Conservation (phyloP, 805 yeast genomes). For the Myxozyma kluyveri region DNA sequence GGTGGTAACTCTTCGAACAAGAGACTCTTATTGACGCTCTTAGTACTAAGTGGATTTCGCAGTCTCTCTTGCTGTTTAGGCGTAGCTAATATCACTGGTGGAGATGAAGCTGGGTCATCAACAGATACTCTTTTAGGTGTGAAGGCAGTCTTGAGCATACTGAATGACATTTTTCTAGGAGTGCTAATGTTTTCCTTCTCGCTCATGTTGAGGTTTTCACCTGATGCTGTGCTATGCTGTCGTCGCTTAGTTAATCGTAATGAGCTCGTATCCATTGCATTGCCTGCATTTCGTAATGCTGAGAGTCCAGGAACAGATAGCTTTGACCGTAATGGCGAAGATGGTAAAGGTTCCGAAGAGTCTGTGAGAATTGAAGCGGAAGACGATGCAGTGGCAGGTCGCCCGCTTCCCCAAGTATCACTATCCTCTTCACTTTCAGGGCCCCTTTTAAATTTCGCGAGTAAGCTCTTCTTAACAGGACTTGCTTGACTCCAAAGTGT, state of each 20-base stretch:
- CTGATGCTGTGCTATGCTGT: too few species aligned
- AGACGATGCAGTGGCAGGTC: too few species aligned
- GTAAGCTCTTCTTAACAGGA: conserved; percentile 15
- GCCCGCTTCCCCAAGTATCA: too few species aligned
- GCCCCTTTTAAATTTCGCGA: background rate
- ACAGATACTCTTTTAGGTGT: background rate
- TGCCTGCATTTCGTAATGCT: background rate
- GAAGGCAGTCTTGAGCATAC: background rate
- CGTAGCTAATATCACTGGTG: background rate
- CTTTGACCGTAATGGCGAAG: background rate
- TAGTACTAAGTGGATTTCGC: background rate
- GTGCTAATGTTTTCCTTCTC: background rate
- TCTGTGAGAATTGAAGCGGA: background rate
- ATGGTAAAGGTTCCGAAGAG: background rate
- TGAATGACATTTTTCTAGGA: background rate
- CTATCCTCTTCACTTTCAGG: background rate
- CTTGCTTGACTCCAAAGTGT: conserved; percentile 23
- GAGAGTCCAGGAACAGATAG: background rate
- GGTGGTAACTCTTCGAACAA: too few species aligned
- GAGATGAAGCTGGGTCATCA: background rate
- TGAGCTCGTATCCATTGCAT: too few species aligned
- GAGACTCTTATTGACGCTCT: background rate
- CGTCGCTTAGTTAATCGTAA: too few species aligned
- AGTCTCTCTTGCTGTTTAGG: background rate
- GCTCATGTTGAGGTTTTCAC: too few species aligned